These are phyloP conservation scores for Vaccinium vitisidaea DNA, from an alignment of 148 eudicot genomes.

Conservation along the genomic window DNA sequence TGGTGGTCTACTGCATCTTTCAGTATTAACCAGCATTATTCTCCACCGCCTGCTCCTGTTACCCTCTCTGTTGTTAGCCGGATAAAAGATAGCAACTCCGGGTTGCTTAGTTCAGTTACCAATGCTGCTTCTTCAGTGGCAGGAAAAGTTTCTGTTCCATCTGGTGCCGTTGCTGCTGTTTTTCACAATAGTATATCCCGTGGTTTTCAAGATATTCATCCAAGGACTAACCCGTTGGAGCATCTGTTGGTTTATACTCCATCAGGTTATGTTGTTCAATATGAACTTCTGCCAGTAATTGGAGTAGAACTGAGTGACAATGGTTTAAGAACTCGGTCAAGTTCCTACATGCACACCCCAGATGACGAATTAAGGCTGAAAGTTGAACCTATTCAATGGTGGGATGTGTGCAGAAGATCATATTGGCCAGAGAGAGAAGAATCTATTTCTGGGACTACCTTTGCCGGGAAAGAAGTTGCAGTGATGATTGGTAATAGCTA, in stretches of 20 bases:
- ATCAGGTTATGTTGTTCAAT: slow-evolving; percentile 45
- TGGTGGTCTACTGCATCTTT: slow-evolving; percentile 43
- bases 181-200: slow-evolving; percentile 33
- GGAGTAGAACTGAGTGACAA: slow-evolving; percentile 23
- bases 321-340: slow-evolving; percentile 27
- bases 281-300: slow-evolving; percentile 33
- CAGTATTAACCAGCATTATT: slow-evolving; percentile 24
- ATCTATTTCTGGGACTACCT: slow-evolving; percentile 17
- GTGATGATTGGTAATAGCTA: slow-evolving; percentile 3
- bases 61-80: slow-evolving; percentile 43
- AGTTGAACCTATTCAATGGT: slow-evolving; percentile 32
- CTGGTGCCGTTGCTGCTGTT: slow-evolving; percentile 48
- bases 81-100: slow-evolving; percentile 33
- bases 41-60: slow-evolving; percentile 40
- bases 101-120: slow-evolving; percentile 41
- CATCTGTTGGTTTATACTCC: slow-evolving; percentile 46
- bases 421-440: slow-evolving; percentile 37
- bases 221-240: slow-evolving; percentile 28
- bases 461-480: background rate
- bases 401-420: slow-evolving; percentile 35
- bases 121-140: slow-evolving; percentile 40
- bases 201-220: slow-evolving; percentile 13
- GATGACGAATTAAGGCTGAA: slow-evolving; percentile 33
- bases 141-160: slow-evolving; percentile 35
- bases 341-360: slow-evolving; percentile 18